phyloP scores from a whole-genome alignment of 83 land plant species.

The Picea abies region DNA sequence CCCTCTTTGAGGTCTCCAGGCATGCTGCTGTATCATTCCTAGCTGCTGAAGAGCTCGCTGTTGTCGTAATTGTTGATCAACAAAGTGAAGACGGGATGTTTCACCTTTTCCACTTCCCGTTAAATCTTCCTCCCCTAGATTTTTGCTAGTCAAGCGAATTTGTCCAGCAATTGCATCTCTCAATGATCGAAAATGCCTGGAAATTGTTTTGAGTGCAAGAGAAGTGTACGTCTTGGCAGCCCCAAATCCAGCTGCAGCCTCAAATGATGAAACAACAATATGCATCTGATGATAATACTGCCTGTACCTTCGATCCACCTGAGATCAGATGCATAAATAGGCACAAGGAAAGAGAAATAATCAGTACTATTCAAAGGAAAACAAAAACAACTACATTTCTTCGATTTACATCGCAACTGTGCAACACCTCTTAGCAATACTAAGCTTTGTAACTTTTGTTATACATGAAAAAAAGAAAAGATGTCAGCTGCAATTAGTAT shows the following conservation, averaged over 20 bases:
- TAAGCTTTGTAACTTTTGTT: no score
- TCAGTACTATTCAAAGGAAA: no score
- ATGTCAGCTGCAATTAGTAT: no score
- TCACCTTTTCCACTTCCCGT: conserved; percentile 36
- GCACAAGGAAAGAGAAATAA: no score
- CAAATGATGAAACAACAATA: conserved; percentile 54
- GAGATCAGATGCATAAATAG: not conserved
- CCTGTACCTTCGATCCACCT: conserved; percentile 85
- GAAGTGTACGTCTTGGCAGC: conserved; percentile 82
- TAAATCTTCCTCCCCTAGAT: conserved; percentile 71
- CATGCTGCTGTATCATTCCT: conserved; percentile 59
- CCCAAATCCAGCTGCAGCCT: conserved; percentile 74
- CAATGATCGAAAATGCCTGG: conserved; percentile 79
- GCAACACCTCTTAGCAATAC: no score
- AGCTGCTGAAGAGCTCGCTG: conserved; percentile 84
- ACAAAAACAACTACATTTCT: no score
- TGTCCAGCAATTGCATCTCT: conserved; percentile 76
- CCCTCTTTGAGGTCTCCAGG: conserved; percentile 55
- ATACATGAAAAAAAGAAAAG: no score
- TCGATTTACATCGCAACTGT: no score
- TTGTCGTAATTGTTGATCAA: conserved; percentile 81
- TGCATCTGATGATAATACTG: conserved; percentile 85
- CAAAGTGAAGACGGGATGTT: conserved; percentile 63
- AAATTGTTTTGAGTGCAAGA: conserved; percentile 78
- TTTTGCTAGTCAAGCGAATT: conserved; percentile 57